Evolutionary conservation across 768 basidiomycete species (phyloP), one percentile per base, ranked within the genome.

Genomic region (Lenzites betulinus): DNA sequence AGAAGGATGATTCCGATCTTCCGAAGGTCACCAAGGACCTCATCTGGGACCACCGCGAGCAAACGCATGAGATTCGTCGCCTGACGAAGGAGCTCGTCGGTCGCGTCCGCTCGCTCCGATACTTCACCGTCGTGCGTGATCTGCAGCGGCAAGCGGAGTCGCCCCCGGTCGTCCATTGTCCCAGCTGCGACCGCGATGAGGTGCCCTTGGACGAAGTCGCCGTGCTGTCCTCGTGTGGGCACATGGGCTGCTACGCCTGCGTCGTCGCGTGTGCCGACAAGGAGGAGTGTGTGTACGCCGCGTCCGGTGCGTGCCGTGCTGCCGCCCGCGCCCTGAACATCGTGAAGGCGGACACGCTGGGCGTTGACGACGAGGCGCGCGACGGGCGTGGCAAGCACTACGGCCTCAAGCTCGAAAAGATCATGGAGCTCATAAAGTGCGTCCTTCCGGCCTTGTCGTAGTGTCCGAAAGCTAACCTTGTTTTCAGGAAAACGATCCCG

Each of bases 141-240:
- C 79, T 95, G 43, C 94, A 97, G 71, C 88, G 84, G 68, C 87
- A 91, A 67, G 77, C 79, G 26, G 86, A 86, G 30, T 75, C 74
- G 12, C 85, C 87, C 9, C 79, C 84, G 18, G 74, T 77, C 28
- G 78, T 90, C 39, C 73, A 80, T 9, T 93, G 92, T 64, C 86
- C 88, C 5, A 71, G 72, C 39, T 94, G 92, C 66, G 76, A 76
- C 28, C 78, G 80, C 48, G 75, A 81, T 48, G 76, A 76, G 58
- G 73, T 91, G 38, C 84, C 84, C 2, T 79, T 88, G 64, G 76
- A 79, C 11, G 89, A 94, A 54, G 78, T 93, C 57, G 89, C 92
- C 22, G 88, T 97, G 3, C 79, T 96, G 35, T 95, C 94, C 5
- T 93, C 92, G 22, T 98, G 95, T 65, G 95, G 95, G 8, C 95